Evolutionary conservation across 768 basidiomycete genomes (phyloP), one percentile per base, ranked within the genome.

Genomic region (Auricularia sp.): DNA sequence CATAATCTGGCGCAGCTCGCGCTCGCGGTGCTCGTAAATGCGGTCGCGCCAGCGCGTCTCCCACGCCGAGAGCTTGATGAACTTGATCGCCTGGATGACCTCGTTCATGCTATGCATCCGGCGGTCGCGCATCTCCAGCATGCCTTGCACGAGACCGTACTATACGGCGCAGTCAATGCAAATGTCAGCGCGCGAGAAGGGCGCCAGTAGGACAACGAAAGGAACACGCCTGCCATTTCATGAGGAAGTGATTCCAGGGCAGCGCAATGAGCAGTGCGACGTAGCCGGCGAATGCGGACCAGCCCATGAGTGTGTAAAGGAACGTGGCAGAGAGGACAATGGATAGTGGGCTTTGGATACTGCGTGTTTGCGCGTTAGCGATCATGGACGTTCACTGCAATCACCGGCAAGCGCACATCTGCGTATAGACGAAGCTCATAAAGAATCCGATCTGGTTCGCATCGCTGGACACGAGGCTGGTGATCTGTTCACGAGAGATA

Each of bases 21-120:
- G 23, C 7, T 29, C 56, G 18, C 56, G 56, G 29, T 59, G 23
- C 33, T 23, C 56, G 11, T 29, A 18, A 23, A 59, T 18, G 34
- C 56, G 56, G 10, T 59, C 34, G 56, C 11, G 11, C 56, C 56
- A 59, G 12, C 56, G 56, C 6, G 56, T 59, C 23, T 59, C 56
- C 33, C 56, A 59, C 11, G 56, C 56, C 4, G 56, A 59, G 29
- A 59, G 23, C 23, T 59, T 59, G 56, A 59, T 59, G 56, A 59
- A 59, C 56, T 59, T 59, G 56, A 59, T 59, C 23, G 56, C 5
- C 56, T 59, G 56, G 23, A 59, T 59, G 56, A 59, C 56, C 34
- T 59, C 56, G 56, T 34, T 59, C 56, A 59, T 29, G 34, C 29
- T 33, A 12, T 23, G 56, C 56, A 59, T 59, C 29, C 56, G 21